Evolutionary conservation across 73 alveolate genomes (phyloP), one percentile per base, ranked within the genome.

Genomic region (Stentor coeruleus): DNA sequence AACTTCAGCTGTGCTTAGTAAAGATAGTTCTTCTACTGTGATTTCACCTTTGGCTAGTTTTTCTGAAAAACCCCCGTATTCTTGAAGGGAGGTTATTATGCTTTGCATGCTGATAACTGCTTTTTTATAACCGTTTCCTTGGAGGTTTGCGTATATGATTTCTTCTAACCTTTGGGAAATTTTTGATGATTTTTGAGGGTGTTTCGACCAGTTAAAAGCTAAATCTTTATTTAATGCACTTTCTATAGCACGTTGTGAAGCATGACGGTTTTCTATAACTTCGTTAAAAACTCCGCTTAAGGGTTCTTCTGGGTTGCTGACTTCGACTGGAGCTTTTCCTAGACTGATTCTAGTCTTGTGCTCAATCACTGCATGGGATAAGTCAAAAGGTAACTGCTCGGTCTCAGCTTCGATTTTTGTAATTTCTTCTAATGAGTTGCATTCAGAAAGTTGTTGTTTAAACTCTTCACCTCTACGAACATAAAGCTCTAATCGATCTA

Each of bases 311-410:
- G 36, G 42, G 33, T 20, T 66, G n/a, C 20, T 28, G 0, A 20
- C 79, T 20, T 15, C 79, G 11, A 11, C 42, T 26, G 40, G 40
- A 20, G 41, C 79, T 0, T 31, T 31, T 28, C 79, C 33, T 26
- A 66, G 37, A 66, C 15, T 26, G 11, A 66, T 33, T 66, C 79
- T 66, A 28, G 79, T 66, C 33, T 66, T 66, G 33, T 66, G 79
- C 39, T 66, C 79, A 20, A 66, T 66, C 20, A 66, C 37, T 20
- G 79, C n/a, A 66, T 66, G 79, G 1, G 79, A 20, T 66, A 66
- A 33, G 37, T 66, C 79, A 66, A 66, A 66, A 66, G 79, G 79
- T 31, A 66, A 66, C 1, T 66, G n/a, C 33, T 66, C 79, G 11
- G 79, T 33, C 2, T 66, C 79, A 20, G n/a, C 37, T 66, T 66